Evolutionary conservation across 257 asterid genomes (phyloP).

Genomic region (Fraxinus quadrangulata): DNA sequence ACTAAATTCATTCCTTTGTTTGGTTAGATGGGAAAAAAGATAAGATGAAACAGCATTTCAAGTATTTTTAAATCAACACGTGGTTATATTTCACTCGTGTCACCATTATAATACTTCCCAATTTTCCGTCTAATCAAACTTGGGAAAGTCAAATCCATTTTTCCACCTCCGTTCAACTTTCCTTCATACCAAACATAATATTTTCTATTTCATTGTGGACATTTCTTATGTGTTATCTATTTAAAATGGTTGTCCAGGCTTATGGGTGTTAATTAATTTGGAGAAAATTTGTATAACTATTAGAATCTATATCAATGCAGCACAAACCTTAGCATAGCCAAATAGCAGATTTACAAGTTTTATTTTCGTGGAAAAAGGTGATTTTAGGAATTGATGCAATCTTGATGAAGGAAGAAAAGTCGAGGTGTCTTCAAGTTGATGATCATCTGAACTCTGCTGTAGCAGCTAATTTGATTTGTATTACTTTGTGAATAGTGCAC

Average conservation of each 20-base stretch:
- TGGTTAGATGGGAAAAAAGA: neutral
- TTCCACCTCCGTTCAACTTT: neutral
- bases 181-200: neutral
- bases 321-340: neutral
- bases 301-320: neutral
- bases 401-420: neutral
- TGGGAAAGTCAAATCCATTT: neutral
- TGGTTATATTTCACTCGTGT: neutral
- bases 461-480: neutral
- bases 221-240: neutral
- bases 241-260: neutral
- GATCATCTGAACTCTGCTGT: neutral
- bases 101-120: neutral
- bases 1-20: neutral
- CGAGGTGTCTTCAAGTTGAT: neutral
- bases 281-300: slow-evolving; percentile 2
- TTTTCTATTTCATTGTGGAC: neutral
- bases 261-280: neutral
- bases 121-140: neutral
- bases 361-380: neutral
- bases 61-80: slow-evolving; percentile 1
- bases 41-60: neutral
- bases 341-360: neutral
- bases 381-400: neutral
- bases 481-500: slow-evolving; percentile 7